Evolutionary conservation across 2,329 filamentous ascomycete genomes (phyloP), one percentile per base, ranked within the genome.

Genomic region (Magnaporthiopsis rhizophila): DNA sequence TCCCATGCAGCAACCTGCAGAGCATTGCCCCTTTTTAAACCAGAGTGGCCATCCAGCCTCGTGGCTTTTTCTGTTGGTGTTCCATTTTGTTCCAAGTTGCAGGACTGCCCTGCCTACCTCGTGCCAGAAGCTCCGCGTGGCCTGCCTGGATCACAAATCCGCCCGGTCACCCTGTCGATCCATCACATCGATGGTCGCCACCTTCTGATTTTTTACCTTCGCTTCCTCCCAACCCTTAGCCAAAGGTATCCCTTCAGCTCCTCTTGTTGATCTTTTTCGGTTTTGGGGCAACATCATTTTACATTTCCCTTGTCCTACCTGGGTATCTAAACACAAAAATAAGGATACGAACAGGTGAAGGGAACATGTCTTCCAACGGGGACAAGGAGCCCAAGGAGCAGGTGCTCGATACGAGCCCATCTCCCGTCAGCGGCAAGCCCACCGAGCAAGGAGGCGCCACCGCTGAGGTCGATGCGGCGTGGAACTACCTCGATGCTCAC

Each of bases 401-500:
- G 58, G 61, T 61, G 56, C 63, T 66, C 65, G 65, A 64, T 64
- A 59, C 63, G 53, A 66, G 66, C 53, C 65, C 68, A 28, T 21
- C 45, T n/a, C n/a, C 45, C 21, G 45, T 53, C 21, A 21, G 3
- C 45, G 21, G 38, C 57, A 45, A 59, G 62, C 63, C 64, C 66
- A 59, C 59, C 2, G 58, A 18, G 18, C 59, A 64, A 24, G 65
- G 59, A 5, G 61, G 53, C 12, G 60, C 67, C 30, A 61, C 68
- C 28, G 67, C 72, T 63, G 68, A 70, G 63, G 74, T 82, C 18
- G 81, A 83, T 66, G 70, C 71, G 30, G 80, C 81, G 7, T 83
- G 79, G 79, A 74, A 74, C 34, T 81, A 76, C 63, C 77, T 81
- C 65, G 71, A 79, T 62, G 65, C 73, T 34, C 77, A 81, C 65